Base-by-base conservation (phyloP, 768 basidiomycete genomes). In the Amyloporia xantha region DNA sequence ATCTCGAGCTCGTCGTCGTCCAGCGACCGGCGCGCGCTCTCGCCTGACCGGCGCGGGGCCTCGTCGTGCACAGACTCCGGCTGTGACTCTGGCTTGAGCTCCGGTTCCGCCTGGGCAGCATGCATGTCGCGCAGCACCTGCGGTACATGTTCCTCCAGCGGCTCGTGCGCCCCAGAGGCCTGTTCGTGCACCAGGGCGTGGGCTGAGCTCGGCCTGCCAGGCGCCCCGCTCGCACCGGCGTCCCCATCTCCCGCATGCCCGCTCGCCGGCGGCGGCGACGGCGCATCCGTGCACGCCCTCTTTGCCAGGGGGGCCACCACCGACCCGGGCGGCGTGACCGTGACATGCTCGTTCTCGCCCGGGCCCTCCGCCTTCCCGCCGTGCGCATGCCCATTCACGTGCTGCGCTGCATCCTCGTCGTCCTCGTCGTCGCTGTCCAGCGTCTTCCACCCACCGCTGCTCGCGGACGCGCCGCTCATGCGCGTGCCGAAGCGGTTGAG, bases 321-420 rank as follows among this genome's bases (percentile, higher is more conserved):
- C n/a, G n/a, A n/a, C n/a, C n/a, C n/a, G 13, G 44, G 38, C 33
- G 40, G 45, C 5, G 66, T 62, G 60, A 79, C 68, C 20, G 64
- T 68, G 49, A 78, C 68, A 46, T 73, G 66, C 38, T 65, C 62
- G 49, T 75, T 75, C 47, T 63, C 60, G 1, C 68, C 74, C 1
- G 71, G 68, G 43, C 62, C 61, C 41, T 48, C 13, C 12, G 30
- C 19, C n/a, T 42, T 33, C 13, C 45, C 43, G 40, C n/a, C n/a
- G n/a, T n/a, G 26, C 19, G 33, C 38, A 20, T 39, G 10, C 20
- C 33, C 47, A 6, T 51, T 48, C n/a, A 23, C 49, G 7, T 51
- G 27, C 19, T 37, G 19, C 44, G 44, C 20, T 52, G 57, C 5
- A 41, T 57, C 48, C 47, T 53, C 67, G 55, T 63, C 69, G 5